Evolutionary conservation across 306 rosid genomes (phyloP), one percentile per base, ranked within the genome.

Genomic region (Quercus aquifolioides): DNA sequence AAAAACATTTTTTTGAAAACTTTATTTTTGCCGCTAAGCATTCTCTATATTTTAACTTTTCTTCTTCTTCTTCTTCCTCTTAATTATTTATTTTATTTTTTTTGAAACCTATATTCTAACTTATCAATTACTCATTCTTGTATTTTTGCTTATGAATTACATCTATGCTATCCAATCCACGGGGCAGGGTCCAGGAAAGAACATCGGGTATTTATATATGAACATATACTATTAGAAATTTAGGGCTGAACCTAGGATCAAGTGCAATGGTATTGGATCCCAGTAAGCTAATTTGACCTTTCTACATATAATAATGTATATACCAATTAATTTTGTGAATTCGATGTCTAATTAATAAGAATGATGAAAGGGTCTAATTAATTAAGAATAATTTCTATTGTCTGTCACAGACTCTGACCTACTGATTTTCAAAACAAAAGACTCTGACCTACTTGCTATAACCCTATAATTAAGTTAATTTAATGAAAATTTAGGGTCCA

Each of bases 131-230:
- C 21, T 30, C 41, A 63, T 28, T 64, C 76, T 54, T 38, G n/a
- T 28, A 12, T 78, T 19, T 79, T 73, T 69, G 76, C 85, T 80
- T 83, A 41, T 20, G 67, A 63, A 28, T 17, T 63, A 83, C 87
- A 69, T 63, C 74, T 31, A 69, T 74, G 79, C 73, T 73, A 49
- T 76, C 74, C 51, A 75, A 62, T 76, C 9, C 55, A 75, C 70
- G 75, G 0, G 21, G 17, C 14, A 2, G 28, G 30, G 41, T 13
- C 43, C 33, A 7, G 30, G 51, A 28, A 15, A 23, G 78, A 30
- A 64, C 4, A 31, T 59, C 59, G 71, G 57, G 31, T 57, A 25
- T 25, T 49, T 14, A 5, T 60, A 23, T 28, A 15, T 77, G 57
- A 28, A 54, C 31, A 9, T 57, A 46, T 72, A 20, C 20, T 69